Evolutionary conservation across 768 basidiomycete genomes (phyloP).

Genomic region (Suillus bovinus): DNA sequence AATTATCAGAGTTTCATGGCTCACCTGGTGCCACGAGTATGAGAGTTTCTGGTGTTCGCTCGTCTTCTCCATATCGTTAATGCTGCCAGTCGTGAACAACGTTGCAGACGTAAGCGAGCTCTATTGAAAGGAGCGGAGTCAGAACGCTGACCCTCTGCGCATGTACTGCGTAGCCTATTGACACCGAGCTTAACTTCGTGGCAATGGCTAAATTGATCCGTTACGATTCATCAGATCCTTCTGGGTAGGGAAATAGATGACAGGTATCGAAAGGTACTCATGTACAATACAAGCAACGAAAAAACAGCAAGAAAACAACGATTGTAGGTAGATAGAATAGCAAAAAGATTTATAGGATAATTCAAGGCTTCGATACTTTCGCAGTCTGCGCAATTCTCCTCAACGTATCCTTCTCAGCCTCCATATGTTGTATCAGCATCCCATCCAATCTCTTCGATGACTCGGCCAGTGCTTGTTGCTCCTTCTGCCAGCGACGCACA

Average conservation of each 20-base stretch:
- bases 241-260: conserved; percentile 17
- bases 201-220: neutral
- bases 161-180: conserved; percentile 6
- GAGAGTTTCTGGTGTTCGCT: conserved; percentile 37
- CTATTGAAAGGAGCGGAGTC: conserved; percentile 30
- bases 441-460: conserved; percentile 71
- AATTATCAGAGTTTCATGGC: conserved; percentile 19
- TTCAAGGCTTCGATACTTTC: conserved; percentile 34
- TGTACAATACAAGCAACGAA: conserved; percentile 28
- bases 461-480: conserved; percentile 47
- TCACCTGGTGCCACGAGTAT: conserved; percentile 89
- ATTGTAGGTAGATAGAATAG: conserved; percentile 1
- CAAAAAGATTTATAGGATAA: conserved; percentile 7
- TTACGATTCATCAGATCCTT: neutral
- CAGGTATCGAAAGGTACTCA: conserved; percentile 15
- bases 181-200: conserved; percentile 2
- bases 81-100: conserved; percentile 14
- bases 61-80: conserved; percentile 24
- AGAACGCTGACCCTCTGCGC: conserved; percentile 24
- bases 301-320: conserved; percentile 8
- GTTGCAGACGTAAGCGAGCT: conserved; percentile 15
- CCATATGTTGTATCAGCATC: conserved; percentile 80
- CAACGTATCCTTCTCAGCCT: conserved; percentile 78
- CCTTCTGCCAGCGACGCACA: conserved; percentile 29
- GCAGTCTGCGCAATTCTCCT: conserved; percentile 65